A percentile compares a stretch with the other conserved stretches of the same genome.
phyloP scores from a whole-genome alignment of 371 early-diverging fungal species.

The Blakeslea trispora region DNA sequence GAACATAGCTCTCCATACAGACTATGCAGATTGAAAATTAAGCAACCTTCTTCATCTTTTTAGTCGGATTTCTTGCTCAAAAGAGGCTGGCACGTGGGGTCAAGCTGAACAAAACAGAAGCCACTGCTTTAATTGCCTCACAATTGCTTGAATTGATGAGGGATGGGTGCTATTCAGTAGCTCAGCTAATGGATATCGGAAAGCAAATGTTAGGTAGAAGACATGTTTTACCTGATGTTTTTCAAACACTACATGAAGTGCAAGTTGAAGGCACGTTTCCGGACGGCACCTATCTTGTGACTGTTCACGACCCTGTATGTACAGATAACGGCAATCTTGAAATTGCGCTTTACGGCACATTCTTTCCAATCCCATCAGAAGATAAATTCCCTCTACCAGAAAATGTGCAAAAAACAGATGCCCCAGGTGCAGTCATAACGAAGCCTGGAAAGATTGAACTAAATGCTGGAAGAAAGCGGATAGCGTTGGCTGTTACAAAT shows the following conservation, averaged over 20 bases:
- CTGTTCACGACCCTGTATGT: conserved; percentile 87
- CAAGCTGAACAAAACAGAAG: conserved; percentile 83
- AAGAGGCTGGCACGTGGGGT: conserved; percentile 86
- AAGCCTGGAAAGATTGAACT: conserved; percentile 66
- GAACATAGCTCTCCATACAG: no score
- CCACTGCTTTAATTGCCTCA: conserved; percentile 83
- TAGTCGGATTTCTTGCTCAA: conserved; percentile 86
- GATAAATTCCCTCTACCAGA: conserved; percentile 56
- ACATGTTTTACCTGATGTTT: conserved; percentile 77
- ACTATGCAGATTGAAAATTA: neutral
- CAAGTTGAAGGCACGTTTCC: conserved; percentile 90
- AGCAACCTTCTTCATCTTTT: neutral
- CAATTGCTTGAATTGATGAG: conserved; percentile 86
- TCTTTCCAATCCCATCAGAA: conserved; percentile 73
- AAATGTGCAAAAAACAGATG: conserved; percentile 33
- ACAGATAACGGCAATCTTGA: conserved; percentile 78
- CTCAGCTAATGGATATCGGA: conserved; percentile 87
- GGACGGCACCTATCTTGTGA: conserved; percentile 90
- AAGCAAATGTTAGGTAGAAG: conserved; percentile 84
- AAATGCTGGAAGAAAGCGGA: conserved; percentile 68
- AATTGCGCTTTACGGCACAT: conserved; percentile 85
- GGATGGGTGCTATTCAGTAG: conserved; percentile 84
- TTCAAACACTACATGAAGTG: conserved; percentile 73
- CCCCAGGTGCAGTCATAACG: conserved; percentile 69
- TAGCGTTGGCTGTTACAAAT: conserved; percentile 78